Conservation (phyloP, 2,329 filamentous ascomycete species). For the Emergomyces orientalis region DNA sequence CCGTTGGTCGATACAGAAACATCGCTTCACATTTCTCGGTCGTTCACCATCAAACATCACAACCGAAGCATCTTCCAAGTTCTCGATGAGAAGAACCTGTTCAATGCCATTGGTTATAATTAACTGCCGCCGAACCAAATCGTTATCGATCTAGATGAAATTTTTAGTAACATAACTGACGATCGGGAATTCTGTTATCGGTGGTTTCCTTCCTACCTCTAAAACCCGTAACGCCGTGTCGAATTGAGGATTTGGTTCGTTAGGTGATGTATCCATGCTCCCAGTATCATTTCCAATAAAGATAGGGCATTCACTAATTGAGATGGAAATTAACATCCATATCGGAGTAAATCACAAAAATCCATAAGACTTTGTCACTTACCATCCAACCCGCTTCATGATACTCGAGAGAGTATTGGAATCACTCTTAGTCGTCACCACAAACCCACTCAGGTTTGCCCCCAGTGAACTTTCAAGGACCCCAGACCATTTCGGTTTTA, state of each 20-base stretch:
- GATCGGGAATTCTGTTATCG: background rate
- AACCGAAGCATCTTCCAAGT: conserved; percentile 55
- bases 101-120: conserved; percentile 79
- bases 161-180: background rate
- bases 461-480: conserved; percentile 72
- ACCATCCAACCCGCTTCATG: conserved; percentile 53
- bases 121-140: conserved; percentile 66
- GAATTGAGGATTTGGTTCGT: conserved; percentile 64
- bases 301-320: conserved; percentile 45
- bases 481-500: conserved; percentile 71
- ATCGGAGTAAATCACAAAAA: background rate
- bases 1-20: conserved; percentile 54
- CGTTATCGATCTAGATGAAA: conserved; percentile 57
- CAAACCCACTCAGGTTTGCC: conserved; percentile 61
- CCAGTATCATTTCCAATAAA: conserved; percentile 51
- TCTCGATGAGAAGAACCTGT: conserved; percentile 67
- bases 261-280: conserved; percentile 49
- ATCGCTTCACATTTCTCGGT: conserved; percentile 63
- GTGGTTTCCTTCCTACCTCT: conserved; percentile 38
- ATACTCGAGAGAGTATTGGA: conserved; percentile 57
- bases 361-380: conserved; percentile 17
- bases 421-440: conserved; percentile 70
- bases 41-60: conserved; percentile 56
- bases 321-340: conserved; percentile 10
- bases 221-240: conserved; percentile 73